Evolutionary conservation across 768 basidiomycete species (phyloP), one percentile per base, ranked within the genome.

Genomic region (Tubosaeta sp.): DNA sequence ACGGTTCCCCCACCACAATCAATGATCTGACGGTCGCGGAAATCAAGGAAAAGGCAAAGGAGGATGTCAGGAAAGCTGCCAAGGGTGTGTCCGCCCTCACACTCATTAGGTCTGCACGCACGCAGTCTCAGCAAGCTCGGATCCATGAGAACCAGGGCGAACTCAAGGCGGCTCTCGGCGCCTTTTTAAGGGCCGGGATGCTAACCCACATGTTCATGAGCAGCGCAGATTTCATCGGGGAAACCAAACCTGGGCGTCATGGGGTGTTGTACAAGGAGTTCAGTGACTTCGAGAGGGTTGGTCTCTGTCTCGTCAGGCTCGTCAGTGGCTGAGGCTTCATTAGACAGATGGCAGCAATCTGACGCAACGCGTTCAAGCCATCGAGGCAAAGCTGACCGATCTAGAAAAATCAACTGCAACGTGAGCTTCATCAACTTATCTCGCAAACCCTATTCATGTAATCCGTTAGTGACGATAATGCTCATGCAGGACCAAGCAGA

Each of bases 221-320:
- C 43, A 79, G 81, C 14, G 53, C 74, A 9, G 86, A 88, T 60
- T 82, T 83, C 65, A 69, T 66, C 50, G 62, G 71, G 19, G 80
- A 81, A 54, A 76, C 75, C 59, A 64, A 66, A 43, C 72, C 71
- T 34, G 78, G 76, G 38, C 79, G 76, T 54, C 75, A 75, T 52
- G 82, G 82, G 14, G 70, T 77, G 33, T 65, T 88, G 43, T 76
- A 77, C 67, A 82, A 78, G 67, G 86, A 88, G 59, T 76, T 88
- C 50, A 60, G 73, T 39, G 80, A 83, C 22, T 87, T 89, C 54
- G 74, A 83, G 59, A 75, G 80, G 74, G 88, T 90, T 60, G 31
- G 78, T 72, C 43, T 38, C 52, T 54, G 16, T 56, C 35, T 60
- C 43, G 13, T 47, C 52, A 47, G 19, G 34, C 16, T 45, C 48